Conservation (phyloP, 2,329 filamentous ascomycete genomes). For the Davidsoniella australis region DNA sequence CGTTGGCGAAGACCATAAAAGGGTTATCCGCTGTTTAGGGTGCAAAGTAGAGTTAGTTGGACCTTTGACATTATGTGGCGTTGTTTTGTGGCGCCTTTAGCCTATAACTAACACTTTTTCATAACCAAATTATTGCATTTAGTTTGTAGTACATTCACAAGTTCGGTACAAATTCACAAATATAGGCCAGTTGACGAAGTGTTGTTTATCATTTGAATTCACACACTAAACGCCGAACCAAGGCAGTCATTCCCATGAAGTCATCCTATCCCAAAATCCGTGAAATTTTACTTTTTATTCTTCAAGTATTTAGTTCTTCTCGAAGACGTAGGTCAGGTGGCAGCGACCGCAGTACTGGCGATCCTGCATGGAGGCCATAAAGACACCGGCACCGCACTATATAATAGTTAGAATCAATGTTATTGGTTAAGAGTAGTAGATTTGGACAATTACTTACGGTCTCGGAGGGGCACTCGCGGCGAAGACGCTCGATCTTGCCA, state of each 20-base stretch:
- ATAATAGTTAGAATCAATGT: conserved; percentile 15
- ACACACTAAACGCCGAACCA: conserved; percentile 13
- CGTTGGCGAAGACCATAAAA: too few species aligned
- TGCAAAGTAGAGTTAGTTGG: too few species aligned
- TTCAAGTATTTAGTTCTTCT: conserved; percentile 37
- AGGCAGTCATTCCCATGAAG: conserved; percentile 13
- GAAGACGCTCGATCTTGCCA: conserved; percentile 98
- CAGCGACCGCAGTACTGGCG: conserved; percentile 85
- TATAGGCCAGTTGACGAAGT: conserved; percentile 9
- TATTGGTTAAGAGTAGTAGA: conserved; percentile 16
- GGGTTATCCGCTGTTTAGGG: too few species aligned
- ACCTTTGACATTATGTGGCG: too few species aligned
- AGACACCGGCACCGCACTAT: conserved; percentile 97
- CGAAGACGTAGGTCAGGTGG: conserved; percentile 58
- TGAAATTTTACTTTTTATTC: conserved; percentile 13
- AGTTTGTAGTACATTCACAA: too few species aligned
- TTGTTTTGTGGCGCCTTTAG: too few species aligned
- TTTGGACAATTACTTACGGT: conserved; percentile 42
- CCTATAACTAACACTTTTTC: neutral
- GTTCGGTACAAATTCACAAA: neutral
- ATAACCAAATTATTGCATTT: neutral
- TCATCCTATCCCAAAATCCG: conserved; percentile 13
- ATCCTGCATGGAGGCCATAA: conserved; percentile 99
- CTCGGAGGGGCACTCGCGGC: conserved; percentile 88
- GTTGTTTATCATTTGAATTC: conserved; percentile 11